phyloP scores from a whole-genome alignment of 2,329 filamentous ascomycete genomes.

The Phoma sp. region DNA sequence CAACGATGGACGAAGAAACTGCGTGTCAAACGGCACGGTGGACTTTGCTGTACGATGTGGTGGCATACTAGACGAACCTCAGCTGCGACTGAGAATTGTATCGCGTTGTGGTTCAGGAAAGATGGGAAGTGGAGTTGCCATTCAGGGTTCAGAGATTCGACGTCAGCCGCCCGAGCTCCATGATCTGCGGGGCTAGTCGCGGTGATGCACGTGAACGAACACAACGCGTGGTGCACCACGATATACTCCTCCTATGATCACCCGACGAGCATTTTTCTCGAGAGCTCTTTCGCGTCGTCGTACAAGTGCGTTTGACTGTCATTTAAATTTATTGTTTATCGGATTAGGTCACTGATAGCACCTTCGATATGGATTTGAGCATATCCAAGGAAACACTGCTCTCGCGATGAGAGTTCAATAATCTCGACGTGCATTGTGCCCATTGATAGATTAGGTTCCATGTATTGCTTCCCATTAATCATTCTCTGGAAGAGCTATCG shows the following conservation, averaged over 20 bases:
- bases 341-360: no score
- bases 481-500: no score
- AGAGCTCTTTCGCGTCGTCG: not conserved
- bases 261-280: no score
- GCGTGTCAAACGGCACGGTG: constrained; percentile 24
- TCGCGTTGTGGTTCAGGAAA: constrained; percentile 1
- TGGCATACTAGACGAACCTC: constrained; percentile 34
- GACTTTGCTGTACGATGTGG: constrained; percentile 11
- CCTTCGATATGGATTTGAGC: no score
- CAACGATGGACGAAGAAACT: constrained; percentile 8
- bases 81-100: constrained; percentile 20
- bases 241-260: no score
- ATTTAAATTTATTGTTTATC: no score
- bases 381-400: no score
- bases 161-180: constrained; percentile 19
- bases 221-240: not conserved
- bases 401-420: no score
- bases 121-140: not conserved
- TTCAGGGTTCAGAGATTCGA: constrained; percentile 11
- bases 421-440: no score
- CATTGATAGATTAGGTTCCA: no score
- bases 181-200: constrained; percentile 17
- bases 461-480: no score
- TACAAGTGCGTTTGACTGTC: no score
- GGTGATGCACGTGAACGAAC: constrained; percentile 6